Percentiles rank a stretch among this genome's conserved stretches.
Evolutionary conservation across 129 eudicot species (phyloP).

Genomic region (Calendula officinalis): DNA sequence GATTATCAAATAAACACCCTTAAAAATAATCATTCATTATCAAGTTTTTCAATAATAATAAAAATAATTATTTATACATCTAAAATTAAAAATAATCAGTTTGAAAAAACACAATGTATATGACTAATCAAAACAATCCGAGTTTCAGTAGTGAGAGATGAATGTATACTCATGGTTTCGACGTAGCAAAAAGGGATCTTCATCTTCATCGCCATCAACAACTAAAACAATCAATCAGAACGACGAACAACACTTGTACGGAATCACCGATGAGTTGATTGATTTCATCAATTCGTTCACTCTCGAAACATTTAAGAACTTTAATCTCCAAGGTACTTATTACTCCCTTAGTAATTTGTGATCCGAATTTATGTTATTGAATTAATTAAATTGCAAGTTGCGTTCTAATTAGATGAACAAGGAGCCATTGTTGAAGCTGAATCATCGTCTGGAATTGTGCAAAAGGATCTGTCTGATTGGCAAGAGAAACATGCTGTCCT

Average conservation of each 20-base stretch:
- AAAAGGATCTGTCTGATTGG: conserved; percentile 79
- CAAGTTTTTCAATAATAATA: too few relatives aligned
- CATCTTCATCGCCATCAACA: conserved; percentile 28
- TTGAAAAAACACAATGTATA: too few relatives aligned
- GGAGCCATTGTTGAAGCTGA: conserved; percentile 34
- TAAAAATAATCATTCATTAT: too few relatives aligned
- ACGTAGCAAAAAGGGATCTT: conserved; percentile 43
- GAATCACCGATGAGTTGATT: conserved; percentile 64
- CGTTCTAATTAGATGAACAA: conserved; percentile 41
- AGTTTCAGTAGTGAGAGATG: conserved; percentile 23
- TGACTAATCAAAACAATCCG: neutral
- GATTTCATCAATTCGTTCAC: conserved; percentile 62
- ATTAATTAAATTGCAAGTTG: neutral
- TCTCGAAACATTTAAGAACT: conserved; percentile 70
- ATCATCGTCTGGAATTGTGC: conserved; percentile 42
- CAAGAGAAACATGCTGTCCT: conserved; percentile 77
- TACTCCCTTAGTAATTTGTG: neutral
- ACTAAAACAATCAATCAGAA: conserved; percentile 5
- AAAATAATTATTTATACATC: too few relatives aligned
- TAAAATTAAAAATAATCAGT: too few relatives aligned
- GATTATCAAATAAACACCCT: too few relatives aligned
- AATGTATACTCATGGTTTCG: conserved; percentile 67
- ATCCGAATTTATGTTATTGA: neutral
- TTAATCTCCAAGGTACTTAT: conserved; percentile 59
- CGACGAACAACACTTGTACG: conserved; percentile 49